A percentile compares a stretch with the other conserved stretches of the same genome.
Evolutionary conservation across 164 flowering plant genomes (phyloP).

Genomic region (Vitis riparia): DNA sequence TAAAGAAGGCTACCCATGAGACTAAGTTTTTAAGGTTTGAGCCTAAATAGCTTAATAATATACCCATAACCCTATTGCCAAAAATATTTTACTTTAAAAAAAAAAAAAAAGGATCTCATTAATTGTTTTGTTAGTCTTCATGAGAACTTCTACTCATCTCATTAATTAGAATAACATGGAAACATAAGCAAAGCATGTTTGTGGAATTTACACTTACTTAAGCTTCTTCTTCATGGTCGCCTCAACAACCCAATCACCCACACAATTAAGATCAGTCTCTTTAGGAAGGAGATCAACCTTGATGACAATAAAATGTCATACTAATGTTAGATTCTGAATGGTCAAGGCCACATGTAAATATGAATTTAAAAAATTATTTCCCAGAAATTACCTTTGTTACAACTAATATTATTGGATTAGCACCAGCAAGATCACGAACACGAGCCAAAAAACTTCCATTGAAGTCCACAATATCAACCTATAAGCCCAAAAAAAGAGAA

Average conservation of each 20-base stretch:
- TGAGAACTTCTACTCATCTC: no score
- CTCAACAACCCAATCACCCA: conserved; percentile 98
- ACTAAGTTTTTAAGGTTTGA: no score
- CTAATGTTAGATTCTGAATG: neutral
- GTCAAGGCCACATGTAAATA: neutral
- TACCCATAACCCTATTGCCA: no score
- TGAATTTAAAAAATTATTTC: neutral
- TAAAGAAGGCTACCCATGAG: no score
- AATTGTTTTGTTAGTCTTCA: no score
- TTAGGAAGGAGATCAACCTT: conserved; percentile 97
- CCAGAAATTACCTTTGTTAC: conserved; percentile 73
- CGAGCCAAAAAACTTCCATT: conserved; percentile 96
- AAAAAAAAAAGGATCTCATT: no score
- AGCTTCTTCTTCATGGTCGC: conserved; percentile 88
- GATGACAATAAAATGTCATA: conserved; percentile 8
- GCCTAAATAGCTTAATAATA: no score
- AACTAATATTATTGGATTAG: conserved; percentile 93
- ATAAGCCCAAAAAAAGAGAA: conserved; percentile 9
- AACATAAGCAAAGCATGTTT: no score
- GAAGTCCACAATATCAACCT: conserved; percentile 99
- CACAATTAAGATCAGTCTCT: conserved; percentile 89
- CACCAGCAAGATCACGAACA: conserved; percentile 92
- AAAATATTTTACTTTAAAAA: no score
- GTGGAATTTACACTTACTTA: conserved; percentile 54
- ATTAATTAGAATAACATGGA: no score